phyloP scores from a whole-genome alignment of 1,284 basidiomycete genomes.

The Coriolopsis trogii region DNA sequence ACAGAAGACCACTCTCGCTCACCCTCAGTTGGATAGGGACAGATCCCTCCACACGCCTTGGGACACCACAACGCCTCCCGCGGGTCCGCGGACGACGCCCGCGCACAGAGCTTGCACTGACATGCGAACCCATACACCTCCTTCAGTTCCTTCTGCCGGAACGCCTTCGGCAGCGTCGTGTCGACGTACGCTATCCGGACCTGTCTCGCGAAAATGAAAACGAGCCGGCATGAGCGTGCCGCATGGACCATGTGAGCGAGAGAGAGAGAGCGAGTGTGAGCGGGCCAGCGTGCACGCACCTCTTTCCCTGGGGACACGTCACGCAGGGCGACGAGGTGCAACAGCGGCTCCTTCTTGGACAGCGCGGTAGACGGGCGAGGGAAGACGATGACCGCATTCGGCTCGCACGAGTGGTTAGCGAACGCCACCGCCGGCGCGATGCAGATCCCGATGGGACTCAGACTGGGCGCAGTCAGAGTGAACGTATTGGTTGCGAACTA shows the following conservation, averaged over 20 bases:
- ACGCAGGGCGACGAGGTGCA: slow-evolving; percentile 75
- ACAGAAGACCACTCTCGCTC: slow-evolving; percentile 7
- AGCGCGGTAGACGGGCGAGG: slow-evolving; percentile 51
- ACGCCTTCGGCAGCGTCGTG: slow-evolving; percentile 63
- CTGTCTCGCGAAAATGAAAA: slow-evolving; percentile 33
- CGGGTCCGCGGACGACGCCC: slow-evolving; percentile 52
- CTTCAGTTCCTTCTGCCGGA: slow-evolving; percentile 61
- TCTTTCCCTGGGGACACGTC: slow-evolving; percentile 70
- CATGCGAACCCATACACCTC: slow-evolving; percentile 87
- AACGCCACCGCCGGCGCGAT: slow-evolving; percentile 81
- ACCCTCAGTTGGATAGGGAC: slow-evolving; percentile 63
- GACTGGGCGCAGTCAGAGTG: slow-evolving; percentile 74
- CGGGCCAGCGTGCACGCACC: slow-evolving; percentile 45
- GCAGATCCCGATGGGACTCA: slow-evolving; percentile 80
- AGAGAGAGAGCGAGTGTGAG: background rate
- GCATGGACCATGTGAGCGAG: background rate
- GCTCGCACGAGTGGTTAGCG: slow-evolving; percentile 90
- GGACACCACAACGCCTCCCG: slow-evolving; percentile 73
- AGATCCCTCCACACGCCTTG: slow-evolving; percentile 62
- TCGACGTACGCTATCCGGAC: slow-evolving; percentile 85
- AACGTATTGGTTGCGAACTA: slow-evolving; percentile 93
- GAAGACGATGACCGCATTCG: slow-evolving; percentile 91
- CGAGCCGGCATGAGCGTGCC: slow-evolving; percentile 4
- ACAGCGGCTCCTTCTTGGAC: slow-evolving; percentile 53
- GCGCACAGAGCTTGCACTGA: slow-evolving; percentile 61